phyloP scores from a whole-genome alignment of 345 rosid species.

The Conringia planisiliqua region DNA sequence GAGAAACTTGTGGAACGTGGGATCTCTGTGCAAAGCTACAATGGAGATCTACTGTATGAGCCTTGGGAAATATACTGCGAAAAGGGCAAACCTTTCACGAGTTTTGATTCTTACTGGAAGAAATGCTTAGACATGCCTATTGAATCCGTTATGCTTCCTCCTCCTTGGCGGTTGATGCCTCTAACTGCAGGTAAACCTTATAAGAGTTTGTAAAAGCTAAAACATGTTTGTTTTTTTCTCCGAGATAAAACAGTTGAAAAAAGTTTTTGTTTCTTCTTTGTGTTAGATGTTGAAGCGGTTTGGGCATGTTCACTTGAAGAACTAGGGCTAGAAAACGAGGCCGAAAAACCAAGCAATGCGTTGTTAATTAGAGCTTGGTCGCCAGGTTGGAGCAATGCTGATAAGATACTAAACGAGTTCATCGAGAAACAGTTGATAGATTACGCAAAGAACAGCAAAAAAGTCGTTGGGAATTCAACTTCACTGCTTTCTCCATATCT shows the following conservation, averaged over 20 bases:
- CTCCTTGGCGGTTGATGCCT: conserved; percentile 67
- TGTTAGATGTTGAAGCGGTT: conserved; percentile 42
- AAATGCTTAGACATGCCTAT: conserved; percentile 62
- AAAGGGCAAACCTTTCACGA: conserved; percentile 64
- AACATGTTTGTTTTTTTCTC: background rate
- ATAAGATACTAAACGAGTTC: conserved; percentile 62
- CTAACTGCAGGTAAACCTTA: conserved; percentile 48
- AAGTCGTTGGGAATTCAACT: conserved; percentile 59
- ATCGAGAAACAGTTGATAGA: conserved; percentile 54
- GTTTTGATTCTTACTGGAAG: conserved; percentile 67
- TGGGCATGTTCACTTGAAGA: conserved; percentile 63
- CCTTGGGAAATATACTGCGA: conserved; percentile 89
- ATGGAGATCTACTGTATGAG: conserved; percentile 83
- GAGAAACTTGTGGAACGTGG: conserved; percentile 68
- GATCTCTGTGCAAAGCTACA: conserved; percentile 82
- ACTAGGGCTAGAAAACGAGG: conserved; percentile 74
- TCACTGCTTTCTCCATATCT: conserved; percentile 88
- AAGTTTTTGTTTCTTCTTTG: background rate
- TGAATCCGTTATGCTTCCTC: conserved; percentile 62
- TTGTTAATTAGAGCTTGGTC: conserved; percentile 88
- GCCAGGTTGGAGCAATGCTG: conserved; percentile 93
- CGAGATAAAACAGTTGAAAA: background rate
- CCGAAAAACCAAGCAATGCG: conserved; percentile 82
- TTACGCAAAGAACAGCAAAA: conserved; percentile 57
- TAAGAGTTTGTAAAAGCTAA: background rate